A percentile compares a stretch with the other conserved stretches of the same genome.
Evolutionary conservation across 257 asterid genomes (phyloP).

Genomic region (Nicotiana paniculata): DNA sequence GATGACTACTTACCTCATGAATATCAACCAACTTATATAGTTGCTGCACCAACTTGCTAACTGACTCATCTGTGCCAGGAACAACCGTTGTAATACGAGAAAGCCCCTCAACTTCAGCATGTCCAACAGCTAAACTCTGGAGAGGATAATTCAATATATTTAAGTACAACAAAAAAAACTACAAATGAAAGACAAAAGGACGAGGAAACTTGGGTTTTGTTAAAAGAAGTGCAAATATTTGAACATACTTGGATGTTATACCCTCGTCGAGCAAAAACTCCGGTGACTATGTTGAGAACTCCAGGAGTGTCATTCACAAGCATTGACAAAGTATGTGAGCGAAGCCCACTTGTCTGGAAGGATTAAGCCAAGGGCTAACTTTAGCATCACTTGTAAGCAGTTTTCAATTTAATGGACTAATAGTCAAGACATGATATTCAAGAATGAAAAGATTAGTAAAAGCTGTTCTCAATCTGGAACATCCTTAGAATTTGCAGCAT

Average conservation of each 20-base stretch:
- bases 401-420: background rate
- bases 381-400: background rate
- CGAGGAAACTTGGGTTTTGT: background rate
- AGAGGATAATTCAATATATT: slow-evolving; percentile 15
- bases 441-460: background rate
- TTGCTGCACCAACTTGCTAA: slow-evolving; percentile 76
- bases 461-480: background rate
- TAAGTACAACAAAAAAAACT: background rate
- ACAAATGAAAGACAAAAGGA: slow-evolving; percentile 6
- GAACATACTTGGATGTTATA: slow-evolving; percentile 79
- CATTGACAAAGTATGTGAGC: slow-evolving; percentile 93
- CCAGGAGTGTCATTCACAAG: slow-evolving; percentile 94
- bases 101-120: slow-evolving; percentile 84
- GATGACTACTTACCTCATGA: slow-evolving; percentile 66
- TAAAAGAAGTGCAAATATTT: background rate
- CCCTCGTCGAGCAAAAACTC: slow-evolving; percentile 95
- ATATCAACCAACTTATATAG: slow-evolving; percentile 81
- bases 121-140: slow-evolving; percentile 99
- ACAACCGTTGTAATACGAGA: slow-evolving; percentile 98
- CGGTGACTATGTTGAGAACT: slow-evolving; percentile 89
- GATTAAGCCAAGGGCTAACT: slow-evolving; percentile 2
- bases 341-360: slow-evolving; percentile 82
- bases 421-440: background rate
- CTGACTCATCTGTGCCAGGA: slow-evolving; percentile 92
- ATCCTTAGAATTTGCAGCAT: background rate